Percentiles rank a stretch among this genome's conserved stretches.
phyloP scores from a whole-genome alignment of 768 basidiomycete species.

The Amylocystis lapponica region DNA sequence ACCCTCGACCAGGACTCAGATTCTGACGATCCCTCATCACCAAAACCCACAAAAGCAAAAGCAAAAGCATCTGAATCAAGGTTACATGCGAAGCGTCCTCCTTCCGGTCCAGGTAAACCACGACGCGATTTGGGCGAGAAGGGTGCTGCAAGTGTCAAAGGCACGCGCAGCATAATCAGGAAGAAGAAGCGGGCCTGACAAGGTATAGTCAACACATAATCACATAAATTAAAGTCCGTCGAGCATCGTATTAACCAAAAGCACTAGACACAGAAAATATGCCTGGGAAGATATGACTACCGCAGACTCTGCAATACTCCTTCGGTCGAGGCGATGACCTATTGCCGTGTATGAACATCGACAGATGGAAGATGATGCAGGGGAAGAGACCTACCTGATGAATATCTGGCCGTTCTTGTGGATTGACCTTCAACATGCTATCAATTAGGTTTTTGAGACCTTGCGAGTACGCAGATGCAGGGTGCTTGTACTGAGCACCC shows the following conservation, averaged over 20 bases:
- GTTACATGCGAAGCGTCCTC: no score
- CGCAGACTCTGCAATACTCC: constrained; percentile 54
- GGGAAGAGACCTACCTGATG: constrained; percentile 51
- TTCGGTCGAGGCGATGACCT: constrained; percentile 69
- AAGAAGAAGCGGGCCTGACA: no score
- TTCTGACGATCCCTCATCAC: neutral
- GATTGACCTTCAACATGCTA: constrained; percentile 77
- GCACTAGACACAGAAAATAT: neutral
- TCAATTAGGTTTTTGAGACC: constrained; percentile 80
- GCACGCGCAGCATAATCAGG: no score
- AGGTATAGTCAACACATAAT: no score
- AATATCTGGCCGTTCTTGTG: constrained; percentile 79
- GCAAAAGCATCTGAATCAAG: no score
- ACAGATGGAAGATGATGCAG: neutral
- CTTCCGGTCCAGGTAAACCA: no score
- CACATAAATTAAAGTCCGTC: no score
- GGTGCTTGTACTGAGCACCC: constrained; percentile 90
- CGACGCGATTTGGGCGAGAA: no score
- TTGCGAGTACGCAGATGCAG: constrained; percentile 79
- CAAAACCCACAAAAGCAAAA: constrained; percentile 3
- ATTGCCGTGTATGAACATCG: neutral
- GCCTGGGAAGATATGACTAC: no score
- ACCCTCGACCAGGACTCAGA: no score
- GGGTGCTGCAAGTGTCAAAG: no score
- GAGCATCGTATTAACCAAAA: no score